These are phyloP conservation scores for Ceratobasidium sp. DNA, from an alignment of 1,284 basidiomycete species.

Conservation along the genomic window DNA sequence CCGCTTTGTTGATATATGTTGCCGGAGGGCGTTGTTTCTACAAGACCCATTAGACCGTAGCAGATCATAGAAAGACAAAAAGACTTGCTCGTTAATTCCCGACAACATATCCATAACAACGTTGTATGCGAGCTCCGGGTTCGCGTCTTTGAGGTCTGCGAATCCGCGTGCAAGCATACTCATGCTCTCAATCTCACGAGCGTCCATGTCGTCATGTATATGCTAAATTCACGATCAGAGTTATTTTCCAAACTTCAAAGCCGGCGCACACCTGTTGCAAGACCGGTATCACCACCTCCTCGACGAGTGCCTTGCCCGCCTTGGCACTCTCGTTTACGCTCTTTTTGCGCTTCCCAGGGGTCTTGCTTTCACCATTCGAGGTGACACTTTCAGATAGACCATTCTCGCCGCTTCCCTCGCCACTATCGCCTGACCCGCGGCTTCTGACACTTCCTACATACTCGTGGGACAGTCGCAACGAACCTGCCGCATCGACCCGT, in stretches of 20 bases:
- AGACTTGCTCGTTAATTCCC: constrained; percentile 86
- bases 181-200: constrained; percentile 86
- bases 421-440: constrained; percentile 49
- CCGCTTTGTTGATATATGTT: constrained; percentile 79
- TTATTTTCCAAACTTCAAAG: constrained; percentile 24
- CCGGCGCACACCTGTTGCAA: constrained; percentile 69
- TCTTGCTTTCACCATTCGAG: constrained; percentile 35
- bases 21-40: constrained; percentile 77
- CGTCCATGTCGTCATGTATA: constrained; percentile 85
- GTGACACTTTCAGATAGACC: constrained; percentile 32
- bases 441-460: constrained; percentile 76
- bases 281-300: constrained; percentile 83
- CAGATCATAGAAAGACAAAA: constrained; percentile 5
- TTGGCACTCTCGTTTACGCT: constrained; percentile 66
- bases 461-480: constrained; percentile 80
- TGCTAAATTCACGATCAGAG: constrained; percentile 60
- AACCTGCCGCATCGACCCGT: constrained; percentile 83
- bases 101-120: constrained; percentile 89
- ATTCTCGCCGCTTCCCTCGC: constrained; percentile 40
- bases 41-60: neutral
- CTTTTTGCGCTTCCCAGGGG: constrained; percentile 58
- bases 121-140: constrained; percentile 85
- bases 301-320: constrained; percentile 77
- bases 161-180: constrained; percentile 92
- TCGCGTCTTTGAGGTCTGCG: constrained; percentile 80